Evolutionary conservation across 257 asterid species (phyloP), one percentile per base, ranked within the genome.

Genomic region (Rhazya stricta): DNA sequence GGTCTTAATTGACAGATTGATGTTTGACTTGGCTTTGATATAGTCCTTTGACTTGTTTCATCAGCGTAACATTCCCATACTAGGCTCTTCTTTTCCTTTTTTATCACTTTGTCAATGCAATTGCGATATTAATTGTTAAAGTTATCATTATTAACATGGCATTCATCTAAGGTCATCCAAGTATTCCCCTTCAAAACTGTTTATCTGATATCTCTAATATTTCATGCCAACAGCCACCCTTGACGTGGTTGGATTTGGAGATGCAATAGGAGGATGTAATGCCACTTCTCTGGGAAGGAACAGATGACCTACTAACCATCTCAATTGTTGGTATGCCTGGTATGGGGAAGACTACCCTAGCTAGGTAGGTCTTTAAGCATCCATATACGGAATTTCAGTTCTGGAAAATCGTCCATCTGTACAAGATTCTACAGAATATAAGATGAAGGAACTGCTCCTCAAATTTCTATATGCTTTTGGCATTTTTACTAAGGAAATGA

Each of bases 341-440:
- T 27, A 51, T 79, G 36, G 85, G 83, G 13, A 82, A 82, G 56
- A 79, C 81, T 6, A 76, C 83, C 0, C 42, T 82, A 11, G 83
- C 85, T 11, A 72, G 42, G 41, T 76, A 76, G 65, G 70, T 82
- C 18, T 79, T 42, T 39, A 46, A 54, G 41, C 79, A 82, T 46
- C 71, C 56, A 3, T 25, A 2, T 6, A 46, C 79, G 19, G 76
- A 45, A n/a, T 72, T 34, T 43, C 69, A 72, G 25, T 82, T 82
- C 71, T 57, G 70, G 50, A 69, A 41, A 69, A 41, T 39, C 77
- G 85, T n/a, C 67, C 66, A 36, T 82, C 80, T 79, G 69, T 67
- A 25, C 19, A 50, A 68, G 77, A 76, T 37, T 82, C 83, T 16
- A 48, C 70, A 15, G 73, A 60, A 0, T 75, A 69, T 27, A 54